Evolutionary conservation across 768 basidiomycete species (phyloP).

Genomic region (Auricularia cornea): DNA sequence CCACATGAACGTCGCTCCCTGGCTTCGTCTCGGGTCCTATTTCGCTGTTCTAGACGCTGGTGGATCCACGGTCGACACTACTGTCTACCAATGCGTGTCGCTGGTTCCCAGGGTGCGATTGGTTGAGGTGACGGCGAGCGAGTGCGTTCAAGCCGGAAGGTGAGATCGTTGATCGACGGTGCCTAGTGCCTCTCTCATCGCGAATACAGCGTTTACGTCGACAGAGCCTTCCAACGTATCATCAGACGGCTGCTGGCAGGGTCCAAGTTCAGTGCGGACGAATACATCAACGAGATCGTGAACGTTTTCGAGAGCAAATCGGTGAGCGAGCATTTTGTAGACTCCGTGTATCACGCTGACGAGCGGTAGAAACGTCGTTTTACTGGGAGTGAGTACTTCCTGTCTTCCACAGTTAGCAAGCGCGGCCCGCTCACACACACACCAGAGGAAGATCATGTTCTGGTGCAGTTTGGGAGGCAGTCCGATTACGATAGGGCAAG

Average conservation of each 20-base stretch:
- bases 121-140: neutral
- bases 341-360: neutral
- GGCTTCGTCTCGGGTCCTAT: neutral
- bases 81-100: neutral
- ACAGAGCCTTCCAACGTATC: neutral
- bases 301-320: neutral
- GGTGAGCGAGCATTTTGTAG: neutral
- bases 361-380: neutral
- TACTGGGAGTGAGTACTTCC: too few species aligned
- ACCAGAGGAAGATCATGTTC: neutral
- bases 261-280: neutral
- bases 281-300: neutral
- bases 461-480: neutral
- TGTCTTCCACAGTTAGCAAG: too few species aligned
- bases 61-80: slow-evolving; percentile 4
- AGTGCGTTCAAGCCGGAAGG: slow-evolving; percentile 4
- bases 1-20: neutral
- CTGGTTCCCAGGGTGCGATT: neutral
- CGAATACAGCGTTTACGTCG: neutral
- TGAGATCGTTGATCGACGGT: neutral
- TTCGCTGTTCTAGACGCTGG: slow-evolving; percentile 4
- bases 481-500: neutral
- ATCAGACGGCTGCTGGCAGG: neutral
- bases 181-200: neutral
- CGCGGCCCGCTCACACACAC: too few species aligned